Base-by-base conservation (phyloP, 2,329 filamentous ascomycete genomes). In the Lachnellula hyalina region DNA sequence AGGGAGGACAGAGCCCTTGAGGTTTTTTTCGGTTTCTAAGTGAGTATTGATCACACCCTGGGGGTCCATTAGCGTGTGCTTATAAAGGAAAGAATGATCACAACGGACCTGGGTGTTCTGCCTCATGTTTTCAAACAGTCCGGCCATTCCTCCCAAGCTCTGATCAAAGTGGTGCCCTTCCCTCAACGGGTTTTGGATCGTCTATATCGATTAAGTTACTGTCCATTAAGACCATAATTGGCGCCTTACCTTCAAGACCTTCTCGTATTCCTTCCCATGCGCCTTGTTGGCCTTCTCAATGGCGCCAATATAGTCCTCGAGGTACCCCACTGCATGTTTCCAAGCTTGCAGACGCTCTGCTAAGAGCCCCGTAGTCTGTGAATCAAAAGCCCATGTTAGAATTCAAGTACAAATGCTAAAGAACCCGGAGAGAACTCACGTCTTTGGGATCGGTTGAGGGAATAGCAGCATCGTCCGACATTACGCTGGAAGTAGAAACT, bases 91-190 rank as follows among this genome's bases (percentile, higher is more conserved):
- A 14, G 17, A 34, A 4, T 36, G 40, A 17, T 19, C 4, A 46
- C 34, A 51, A 15, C 67, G 49, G 74, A 84, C 83, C 73, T 86
- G 89, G 5, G 93, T 96, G 74, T 97, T 97, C 65, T 86, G 81
- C 56, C 92, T 85, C 75, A 99, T 85, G 72, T 94, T 96, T 74
- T 97, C 93, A 68, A 97, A 96, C 74, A 96, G 84, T 57, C 90
- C 88, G 45, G 90, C 86, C 53, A 99, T 75, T 57, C 94, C 94
- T 19, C 90, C 91, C n/a, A 93, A 77, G 55, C 82, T 85, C 71
- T 95, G 87, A 68, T 96, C 90, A 69, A 97, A 99, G 74, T 99
- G 94, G 65, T 96, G 85, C 2, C 89, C 90, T 72, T 97, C 90
- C 70, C 82, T 89, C 61, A 99, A 76, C 17, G 94, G 93, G 64